Conservation (phyloP, 1,284 basidiomycete genomes). For the Leccinum brunneo-olivaceum region DNA sequence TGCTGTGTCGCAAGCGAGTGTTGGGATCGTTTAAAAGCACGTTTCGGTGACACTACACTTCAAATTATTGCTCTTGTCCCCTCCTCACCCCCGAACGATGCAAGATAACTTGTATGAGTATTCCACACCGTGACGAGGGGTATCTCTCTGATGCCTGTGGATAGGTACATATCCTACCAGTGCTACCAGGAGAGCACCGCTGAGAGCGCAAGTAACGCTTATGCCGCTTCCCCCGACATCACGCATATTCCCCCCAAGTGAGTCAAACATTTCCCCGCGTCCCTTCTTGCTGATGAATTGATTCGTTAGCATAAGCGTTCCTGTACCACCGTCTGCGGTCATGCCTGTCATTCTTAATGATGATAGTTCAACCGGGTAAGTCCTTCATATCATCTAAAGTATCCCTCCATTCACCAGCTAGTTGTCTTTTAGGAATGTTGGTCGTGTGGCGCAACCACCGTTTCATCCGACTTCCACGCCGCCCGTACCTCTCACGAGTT, state of each 20-base stretch:
- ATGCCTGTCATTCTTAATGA: background rate
- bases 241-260: constrained; percentile 2
- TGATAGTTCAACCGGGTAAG: constrained; percentile 13
- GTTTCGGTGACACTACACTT: background rate
- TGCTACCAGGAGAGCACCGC: background rate
- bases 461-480: background rate
- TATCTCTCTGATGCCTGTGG: constrained; percentile 1
- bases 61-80: background rate
- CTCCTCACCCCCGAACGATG: constrained; percentile 9
- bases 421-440: constrained; percentile 4
- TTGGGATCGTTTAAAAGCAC: constrained; percentile 9
- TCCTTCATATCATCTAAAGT: background rate
- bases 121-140: background rate
- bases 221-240: background rate
- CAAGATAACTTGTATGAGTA: constrained; percentile 7
- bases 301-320: background rate
- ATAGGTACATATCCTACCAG: constrained; percentile 1
- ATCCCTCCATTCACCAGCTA: background rate
- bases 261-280: constrained; percentile 1
- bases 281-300: constrained; percentile 7
- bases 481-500: background rate
- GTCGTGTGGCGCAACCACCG: background rate
- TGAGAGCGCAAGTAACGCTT: background rate
- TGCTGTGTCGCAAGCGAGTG: constrained; percentile 15
- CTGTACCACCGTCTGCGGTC: background rate